Base-by-base conservation (phyloP, 73 alveolate genomes). In the Durusdinium trenchii region DNA sequence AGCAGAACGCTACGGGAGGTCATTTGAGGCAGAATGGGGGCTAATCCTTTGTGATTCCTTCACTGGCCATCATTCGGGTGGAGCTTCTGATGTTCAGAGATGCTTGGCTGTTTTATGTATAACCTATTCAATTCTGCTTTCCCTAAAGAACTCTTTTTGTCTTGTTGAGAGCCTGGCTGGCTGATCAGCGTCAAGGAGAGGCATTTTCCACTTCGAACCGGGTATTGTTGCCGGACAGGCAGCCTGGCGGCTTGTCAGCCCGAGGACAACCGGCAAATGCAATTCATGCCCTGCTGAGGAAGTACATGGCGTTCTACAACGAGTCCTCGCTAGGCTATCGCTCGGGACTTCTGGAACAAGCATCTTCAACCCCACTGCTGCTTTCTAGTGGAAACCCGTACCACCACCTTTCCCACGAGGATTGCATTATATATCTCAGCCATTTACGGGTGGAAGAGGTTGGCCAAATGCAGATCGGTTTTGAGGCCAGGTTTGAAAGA, bases 241-340 rank as follows among this genome's bases (percentile, higher is more conserved):
- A 76, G 35, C 86, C 86, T 2, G 86, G 86, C 7, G 86, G 86
- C 3, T 76, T 54, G 86, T 76, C 86, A 45, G 86, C 86, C 1
- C 86, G 86, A 3, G 86, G 86, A 40, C 86, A 76, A 43, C 86
- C 86, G 42, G 40, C 61, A 54, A 60, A 76, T 45, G 86, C 86
- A 4, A 38, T 76, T 36, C 86, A 76, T 20, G 6, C 62, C 4
- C 45, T 76, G 10, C 61, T 76, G 54, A 32, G 86, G n/a, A 32
- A 76, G 38, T 60, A 76, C 86, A 40, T 43, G 61, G 45, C 86
- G 2, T 54, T 60, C 2, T 76, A 76, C 61, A 6, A 43, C 61
- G 86, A 76, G 45, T 43, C 86, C 36, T 76, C 61, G 42, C 14
- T 76, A 60, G 86, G 86, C 20, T 76, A 76, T 20, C 5, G 86